Conservation (phyloP, 805 yeast species). For the Nakazawaea molendinolei region DNA sequence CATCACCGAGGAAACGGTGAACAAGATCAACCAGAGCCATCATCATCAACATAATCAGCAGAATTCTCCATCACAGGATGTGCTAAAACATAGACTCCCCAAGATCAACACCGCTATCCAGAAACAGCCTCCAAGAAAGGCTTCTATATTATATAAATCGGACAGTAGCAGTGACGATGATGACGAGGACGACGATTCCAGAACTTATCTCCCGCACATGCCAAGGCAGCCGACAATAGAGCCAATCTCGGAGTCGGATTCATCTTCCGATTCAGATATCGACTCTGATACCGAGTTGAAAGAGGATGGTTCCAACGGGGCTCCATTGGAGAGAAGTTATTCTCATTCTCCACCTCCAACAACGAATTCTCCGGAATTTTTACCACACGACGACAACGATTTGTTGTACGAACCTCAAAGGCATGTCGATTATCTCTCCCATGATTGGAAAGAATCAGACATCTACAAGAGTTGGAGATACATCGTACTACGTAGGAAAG, state of each 20-base stretch:
- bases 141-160: slow-evolving; percentile 10
- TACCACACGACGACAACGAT: slow-evolving; percentile 82
- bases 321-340: neutral
- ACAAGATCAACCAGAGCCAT: slow-evolving; percentile 45
- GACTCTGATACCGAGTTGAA: too few species aligned
- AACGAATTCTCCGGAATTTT: slow-evolving; percentile 15
- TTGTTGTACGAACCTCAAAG: slow-evolving; percentile 73
- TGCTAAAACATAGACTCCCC: slow-evolving; percentile 6
- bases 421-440: slow-evolving; percentile 93
- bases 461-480: slow-evolving; percentile 95
- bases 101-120: slow-evolving; percentile 3
- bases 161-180: slow-evolving; percentile 6
- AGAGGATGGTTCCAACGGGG: too few species aligned
- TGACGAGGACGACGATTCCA: slow-evolving; percentile 5
- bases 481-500: slow-evolving; percentile 73
- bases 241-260: too few species aligned
- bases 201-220: too few species aligned
- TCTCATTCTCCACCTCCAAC: slow-evolving; percentile 5
- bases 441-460: slow-evolving; percentile 92
- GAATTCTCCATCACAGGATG: neutral
- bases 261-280: too few species aligned
- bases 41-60: neutral
- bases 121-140: slow-evolving; percentile 1
- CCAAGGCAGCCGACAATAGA: too few species aligned
- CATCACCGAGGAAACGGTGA: slow-evolving; percentile 90